Conservation (phyloP, 768 basidiomycete species). For the Leucosporidium scottii region DNA sequence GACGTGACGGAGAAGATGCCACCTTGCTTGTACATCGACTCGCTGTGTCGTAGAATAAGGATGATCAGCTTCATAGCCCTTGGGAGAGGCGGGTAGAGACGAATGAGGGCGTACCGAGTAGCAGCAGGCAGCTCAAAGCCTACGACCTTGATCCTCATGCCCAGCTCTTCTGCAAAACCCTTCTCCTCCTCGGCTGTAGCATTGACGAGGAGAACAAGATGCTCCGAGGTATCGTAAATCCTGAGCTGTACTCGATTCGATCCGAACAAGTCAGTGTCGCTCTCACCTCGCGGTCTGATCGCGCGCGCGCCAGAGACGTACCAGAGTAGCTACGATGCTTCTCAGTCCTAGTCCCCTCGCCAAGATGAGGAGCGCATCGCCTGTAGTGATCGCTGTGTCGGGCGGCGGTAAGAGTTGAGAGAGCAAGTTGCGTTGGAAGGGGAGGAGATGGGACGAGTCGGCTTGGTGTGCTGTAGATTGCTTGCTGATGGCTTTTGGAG, state of each 20-base stretch:
- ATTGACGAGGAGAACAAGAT: conserved; percentile 75
- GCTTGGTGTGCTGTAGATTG: too few relatives aligned
- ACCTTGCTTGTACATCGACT: conserved; percentile 76
- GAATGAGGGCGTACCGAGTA: conserved; percentile 52
- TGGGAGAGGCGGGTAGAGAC: neutral
- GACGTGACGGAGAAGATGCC: conserved; percentile 88
- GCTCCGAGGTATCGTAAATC: conserved; percentile 79
- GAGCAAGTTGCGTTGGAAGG: conserved; percentile 34
- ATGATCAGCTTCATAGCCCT: neutral
- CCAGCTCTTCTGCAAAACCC: conserved; percentile 84
- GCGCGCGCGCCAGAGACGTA: conserved; percentile 3
- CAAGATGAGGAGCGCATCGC: conserved; percentile 52
- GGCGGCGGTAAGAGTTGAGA: conserved; percentile 23
- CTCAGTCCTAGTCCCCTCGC: conserved; percentile 87
- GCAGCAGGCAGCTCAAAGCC: conserved; percentile 65
- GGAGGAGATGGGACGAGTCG: conserved; percentile 17
- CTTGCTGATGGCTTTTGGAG: too few relatives aligned
- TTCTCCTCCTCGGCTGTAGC: conserved; percentile 74
- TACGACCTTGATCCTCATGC: conserved; percentile 73
- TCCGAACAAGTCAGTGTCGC: neutral
- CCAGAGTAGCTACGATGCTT: conserved; percentile 47
- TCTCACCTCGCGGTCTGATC: neutral
- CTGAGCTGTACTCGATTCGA: conserved; percentile 62
- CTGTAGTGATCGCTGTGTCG: neutral
- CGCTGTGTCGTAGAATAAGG: conserved; percentile 48